Evolutionary conservation across 2,329 filamentous ascomycete species (phyloP), one percentile per base, ranked within the genome.

Genomic region (Chrysoporthe austroafricana): DNA sequence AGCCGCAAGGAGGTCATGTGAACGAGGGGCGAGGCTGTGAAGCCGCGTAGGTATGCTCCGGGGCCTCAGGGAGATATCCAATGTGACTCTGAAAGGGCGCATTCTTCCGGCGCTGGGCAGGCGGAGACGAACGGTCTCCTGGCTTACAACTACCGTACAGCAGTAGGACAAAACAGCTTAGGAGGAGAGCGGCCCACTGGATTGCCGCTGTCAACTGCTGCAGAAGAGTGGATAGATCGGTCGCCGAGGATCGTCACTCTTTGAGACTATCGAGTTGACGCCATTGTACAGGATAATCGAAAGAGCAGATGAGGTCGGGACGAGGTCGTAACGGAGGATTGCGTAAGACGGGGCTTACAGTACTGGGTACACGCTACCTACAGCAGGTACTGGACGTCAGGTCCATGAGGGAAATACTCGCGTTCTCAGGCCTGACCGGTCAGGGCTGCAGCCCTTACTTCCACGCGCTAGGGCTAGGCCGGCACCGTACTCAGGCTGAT

Each of bases 221-320:
- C 54, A 39, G 32, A 57, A 14, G n/a, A 57, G 32, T 36, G 34
- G 32, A 57, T 57, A 57, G 32, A 39, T 39, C 32, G 32, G 50
- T 57, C 32, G 32, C 54, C 54, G 54, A 57, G 54, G 54, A 36
- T 57, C 54, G 54, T 39, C 34, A 39, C 32, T 16, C 34, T 26
- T 26, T 39, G 54, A 57, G 34, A 39, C 54, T 57, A 39, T 57
- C 34, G 54, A 57, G 54, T 57, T 57, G 54, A 57, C 54, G 54
- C 54, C 54, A 57, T 57, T 54, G 54, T 16, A 57, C 32, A 57
- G 39, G 54, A 57, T 32, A 60, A 48, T 26, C 59, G 26, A 44
- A 46, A 44, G 59, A 34, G 21, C 42, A 34, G 43, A 18, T 57
- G 59, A 61, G 26, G n/a, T 39, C 16, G 42, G 59, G 18, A 44